Conservation (phyloP, 257 asterid genomes). For the Thymus quinquecostatus region DNA sequence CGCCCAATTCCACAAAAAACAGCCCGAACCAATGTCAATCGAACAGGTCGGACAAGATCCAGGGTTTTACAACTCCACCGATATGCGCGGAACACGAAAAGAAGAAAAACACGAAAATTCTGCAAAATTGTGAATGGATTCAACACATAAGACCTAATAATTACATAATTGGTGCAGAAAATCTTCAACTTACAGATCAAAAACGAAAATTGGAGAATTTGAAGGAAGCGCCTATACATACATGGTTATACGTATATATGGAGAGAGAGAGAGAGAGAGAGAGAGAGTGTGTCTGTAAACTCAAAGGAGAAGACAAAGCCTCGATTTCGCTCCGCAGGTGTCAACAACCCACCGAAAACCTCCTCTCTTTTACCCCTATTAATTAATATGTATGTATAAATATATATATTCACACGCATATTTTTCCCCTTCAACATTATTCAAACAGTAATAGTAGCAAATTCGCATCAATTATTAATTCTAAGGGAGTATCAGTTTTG, state of each 20-base stretch:
- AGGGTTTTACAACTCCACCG: slow-evolving; percentile 50
- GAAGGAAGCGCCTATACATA: slow-evolving; percentile 32
- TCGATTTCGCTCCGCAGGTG: slow-evolving; percentile 53
- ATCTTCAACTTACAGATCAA: slow-evolving; percentile 60
- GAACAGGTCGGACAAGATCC: slow-evolving; percentile 63
- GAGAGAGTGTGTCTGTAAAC: slow-evolving; percentile 31
- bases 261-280: slow-evolving; percentile 32
- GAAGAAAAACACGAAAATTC: slow-evolving; percentile 22
- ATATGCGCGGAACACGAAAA: slow-evolving; percentile 26
- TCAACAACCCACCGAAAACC: slow-evolving; percentile 45
- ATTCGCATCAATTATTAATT: too few species aligned
- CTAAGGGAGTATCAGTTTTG: too few species aligned
- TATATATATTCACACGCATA: too few species aligned
- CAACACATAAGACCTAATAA: slow-evolving; percentile 29
- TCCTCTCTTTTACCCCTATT: slow-evolving; percentile 19
- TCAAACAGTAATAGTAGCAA: too few species aligned
- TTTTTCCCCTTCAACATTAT: too few species aligned
- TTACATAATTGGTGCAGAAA: slow-evolving; percentile 24
- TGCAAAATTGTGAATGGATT: slow-evolving; percentile 34
- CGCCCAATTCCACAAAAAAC: slow-evolving; percentile 33
- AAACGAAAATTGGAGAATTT: slow-evolving; percentile 32
- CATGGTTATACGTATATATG: slow-evolving; percentile 23
- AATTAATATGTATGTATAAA: neutral
- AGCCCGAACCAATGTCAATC: slow-evolving; percentile 35
- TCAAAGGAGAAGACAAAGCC: slow-evolving; percentile 50